Conservation (phyloP, 768 basidiomycete species). For the Kondoa malvinella region DNA sequence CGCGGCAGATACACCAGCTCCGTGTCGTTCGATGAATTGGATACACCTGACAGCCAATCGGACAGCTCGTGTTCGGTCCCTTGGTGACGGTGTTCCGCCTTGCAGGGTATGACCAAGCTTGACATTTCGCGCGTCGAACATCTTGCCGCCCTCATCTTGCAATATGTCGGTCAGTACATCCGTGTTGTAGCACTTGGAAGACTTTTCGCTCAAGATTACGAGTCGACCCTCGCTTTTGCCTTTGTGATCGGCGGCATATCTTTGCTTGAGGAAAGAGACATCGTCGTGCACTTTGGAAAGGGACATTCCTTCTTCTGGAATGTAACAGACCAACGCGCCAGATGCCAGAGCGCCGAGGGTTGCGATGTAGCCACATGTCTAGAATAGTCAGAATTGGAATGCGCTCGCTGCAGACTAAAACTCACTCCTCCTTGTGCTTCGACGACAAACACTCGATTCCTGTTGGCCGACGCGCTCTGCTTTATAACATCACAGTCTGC, state of each 20-base stretch:
- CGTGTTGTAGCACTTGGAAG: conserved; percentile 78
- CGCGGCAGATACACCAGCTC: conserved; percentile 40
- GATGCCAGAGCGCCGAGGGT: conserved; percentile 91
- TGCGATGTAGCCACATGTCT: conserved; percentile 71
- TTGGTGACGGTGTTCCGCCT: conserved; percentile 84
- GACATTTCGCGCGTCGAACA: conserved; percentile 92
- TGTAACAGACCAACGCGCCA: conserved; percentile 84
- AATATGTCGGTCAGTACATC: conserved; percentile 83
- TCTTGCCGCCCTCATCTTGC: conserved; percentile 74
- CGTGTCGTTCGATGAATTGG: conserved; percentile 63
- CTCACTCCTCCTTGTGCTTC: conserved; percentile 90
- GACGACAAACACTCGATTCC: conserved; percentile 91
- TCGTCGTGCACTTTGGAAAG: conserved; percentile 66
- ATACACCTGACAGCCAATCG: conserved; percentile 83
- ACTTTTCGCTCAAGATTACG: conserved; percentile 71
- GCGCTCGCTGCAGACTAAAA: neutral
- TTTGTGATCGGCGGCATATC: conserved; percentile 68
- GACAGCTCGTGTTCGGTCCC: conserved; percentile 78
- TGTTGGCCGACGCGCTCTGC: conserved; percentile 88
- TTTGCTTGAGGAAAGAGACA: conserved; percentile 67
- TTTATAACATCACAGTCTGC: conserved; percentile 93
- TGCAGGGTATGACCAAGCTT: conserved; percentile 93
- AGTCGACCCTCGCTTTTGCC: conserved; percentile 86
- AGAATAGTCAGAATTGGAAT: neutral
- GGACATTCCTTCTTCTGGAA: conserved; percentile 74